Base-by-base conservation (phyloP, 176 grass and related monocot species). In the Aegilops speltoides region DNA sequence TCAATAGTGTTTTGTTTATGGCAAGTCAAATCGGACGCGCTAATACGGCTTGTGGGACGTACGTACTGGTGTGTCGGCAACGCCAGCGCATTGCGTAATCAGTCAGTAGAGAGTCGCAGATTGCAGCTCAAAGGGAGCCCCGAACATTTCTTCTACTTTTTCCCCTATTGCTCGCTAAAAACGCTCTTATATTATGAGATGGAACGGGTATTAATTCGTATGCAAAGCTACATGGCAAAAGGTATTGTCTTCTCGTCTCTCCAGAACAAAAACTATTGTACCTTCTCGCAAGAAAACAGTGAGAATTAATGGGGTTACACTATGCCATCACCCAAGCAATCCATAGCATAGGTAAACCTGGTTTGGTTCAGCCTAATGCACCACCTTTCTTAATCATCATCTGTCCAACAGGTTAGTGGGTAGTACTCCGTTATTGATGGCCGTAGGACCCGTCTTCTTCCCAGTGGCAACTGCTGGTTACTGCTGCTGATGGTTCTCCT, bases 401-500 rank as follows among this genome's bases (percentile, higher is more conserved):
- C 19, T 75, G 56, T 63, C 69, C 36, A 63, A 34, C 71, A 34
- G 57, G 19, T 76, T 76, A 76, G 71, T 76, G 59, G 9, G 19
- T 6, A 50, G 61, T 24, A 33, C 16, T 66, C 48, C 16, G 59
- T 29, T 52, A 64, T 54, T 87, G 20, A 56, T 56, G 54, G 23
- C 41, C 33, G 52, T 79, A 81, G 56, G 84, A 79, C 79, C 73
- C 10, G 28, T 59, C 79, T 19, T 56, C 79, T n/a, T 90, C 29
- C 73, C 61, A 67, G 84, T 87, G 66, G 80, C 84, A 60, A 83
- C 80, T 90, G 67, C 57, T 87, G 80, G 76, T 76, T 28, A 29
- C 25, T 10, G 29, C 19, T 61, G 28, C 64, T 66, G 64, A 3
- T 32, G 59, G 43, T 74, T 64, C 79, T 28, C 73, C 16, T 77